Evolutionary conservation across 495 filamentous ascomycete species (phyloP).

Genomic region (Penicillium goetzii): DNA sequence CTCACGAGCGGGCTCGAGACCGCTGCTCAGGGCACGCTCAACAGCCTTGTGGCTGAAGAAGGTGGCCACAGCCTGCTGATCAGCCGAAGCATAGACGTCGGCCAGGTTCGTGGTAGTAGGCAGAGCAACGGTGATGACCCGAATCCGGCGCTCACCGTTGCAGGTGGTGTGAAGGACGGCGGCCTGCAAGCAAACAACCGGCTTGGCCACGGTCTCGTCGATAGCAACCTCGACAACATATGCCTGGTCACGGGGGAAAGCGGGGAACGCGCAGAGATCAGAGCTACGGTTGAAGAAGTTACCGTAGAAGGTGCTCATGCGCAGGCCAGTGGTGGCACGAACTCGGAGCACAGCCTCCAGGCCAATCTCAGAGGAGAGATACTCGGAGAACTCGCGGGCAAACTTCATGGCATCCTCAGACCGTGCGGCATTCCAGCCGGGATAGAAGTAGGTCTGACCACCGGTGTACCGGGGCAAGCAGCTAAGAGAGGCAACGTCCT

Average conservation of each 20-base stretch:
- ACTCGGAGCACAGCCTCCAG: conserved; percentile 96
- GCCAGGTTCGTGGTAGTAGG: conserved; percentile 90
- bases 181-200: conserved; percentile 93
- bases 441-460: conserved; percentile 98
- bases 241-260: conserved; percentile 94
- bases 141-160: conserved; percentile 93
- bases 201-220: conserved; percentile 90
- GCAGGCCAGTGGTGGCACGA: conserved; percentile 88
- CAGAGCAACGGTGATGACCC: conserved; percentile 90
- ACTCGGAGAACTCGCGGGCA: conserved; percentile 93
- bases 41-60: conserved; percentile 99
- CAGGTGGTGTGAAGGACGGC: conserved; percentile 97
- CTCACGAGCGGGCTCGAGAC: conserved; percentile 88
- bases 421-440: conserved; percentile 93
- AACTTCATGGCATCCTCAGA: conserved; percentile 97
- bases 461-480: conserved; percentile 95
- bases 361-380: conserved; percentile 92
- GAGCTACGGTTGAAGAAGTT: conserved; percentile 99
- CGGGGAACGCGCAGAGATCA: conserved; percentile 96
- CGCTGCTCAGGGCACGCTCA: conserved; percentile 81
- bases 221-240: conserved; percentile 99
- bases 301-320: conserved; percentile 98
- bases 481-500: conserved; percentile 93
- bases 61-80: conserved; percentile 88
- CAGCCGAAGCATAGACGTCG: conserved; percentile 91